phyloP scores from a whole-genome alignment of 2,329 filamentous ascomycete species.

The Raffaelea deltoideospora region DNA sequence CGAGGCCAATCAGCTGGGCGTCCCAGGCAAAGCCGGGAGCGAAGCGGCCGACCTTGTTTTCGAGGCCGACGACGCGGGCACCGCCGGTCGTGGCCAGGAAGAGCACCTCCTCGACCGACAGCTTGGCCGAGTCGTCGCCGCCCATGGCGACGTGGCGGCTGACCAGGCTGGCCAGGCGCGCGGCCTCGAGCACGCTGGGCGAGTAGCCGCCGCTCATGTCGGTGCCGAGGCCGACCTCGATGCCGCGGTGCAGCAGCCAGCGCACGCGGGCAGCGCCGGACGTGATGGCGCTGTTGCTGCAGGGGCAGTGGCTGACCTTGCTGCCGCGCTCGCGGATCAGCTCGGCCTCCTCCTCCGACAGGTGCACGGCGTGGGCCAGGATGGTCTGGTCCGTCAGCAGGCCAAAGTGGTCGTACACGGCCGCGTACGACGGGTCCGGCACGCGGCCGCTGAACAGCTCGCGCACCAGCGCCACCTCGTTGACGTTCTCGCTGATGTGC shows the following conservation, averaged over 20 bases:
- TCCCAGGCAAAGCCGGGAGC: constrained; percentile 82
- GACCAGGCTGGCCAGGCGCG: constrained; percentile 64
- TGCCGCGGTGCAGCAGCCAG: constrained; percentile 54
- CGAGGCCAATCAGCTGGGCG: constrained; percentile 64
- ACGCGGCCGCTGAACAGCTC: constrained; percentile 43
- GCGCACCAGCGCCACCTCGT: constrained; percentile 57
- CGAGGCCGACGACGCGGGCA: constrained; percentile 63
- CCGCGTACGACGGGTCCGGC: constrained; percentile 44
- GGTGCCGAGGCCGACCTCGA: constrained; percentile 75
- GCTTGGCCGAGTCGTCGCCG: constrained; percentile 38
- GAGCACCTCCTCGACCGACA: constrained; percentile 74
- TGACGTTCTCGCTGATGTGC: constrained; percentile 71
- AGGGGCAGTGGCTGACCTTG: constrained; percentile 75
- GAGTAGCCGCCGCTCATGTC: constrained; percentile 84
- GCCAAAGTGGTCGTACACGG: constrained; percentile 61
- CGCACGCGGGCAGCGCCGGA: constrained; percentile 66
- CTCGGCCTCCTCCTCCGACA: constrained; percentile 49
- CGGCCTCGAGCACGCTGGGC: constrained; percentile 67
- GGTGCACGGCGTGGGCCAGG: constrained; percentile 72
- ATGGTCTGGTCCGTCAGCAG: constrained; percentile 62
- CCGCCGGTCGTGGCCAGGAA: constrained; percentile 83
- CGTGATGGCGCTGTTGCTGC: constrained; percentile 69
- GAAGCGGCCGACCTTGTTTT: constrained; percentile 60
- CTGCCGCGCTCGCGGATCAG: constrained; percentile 45
- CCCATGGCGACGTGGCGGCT: constrained; percentile 55